These are phyloP conservation scores for Xylaria palmicola DNA, from an alignment of 495 filamentous ascomycete genomes.

Conservation along the genomic window DNA sequence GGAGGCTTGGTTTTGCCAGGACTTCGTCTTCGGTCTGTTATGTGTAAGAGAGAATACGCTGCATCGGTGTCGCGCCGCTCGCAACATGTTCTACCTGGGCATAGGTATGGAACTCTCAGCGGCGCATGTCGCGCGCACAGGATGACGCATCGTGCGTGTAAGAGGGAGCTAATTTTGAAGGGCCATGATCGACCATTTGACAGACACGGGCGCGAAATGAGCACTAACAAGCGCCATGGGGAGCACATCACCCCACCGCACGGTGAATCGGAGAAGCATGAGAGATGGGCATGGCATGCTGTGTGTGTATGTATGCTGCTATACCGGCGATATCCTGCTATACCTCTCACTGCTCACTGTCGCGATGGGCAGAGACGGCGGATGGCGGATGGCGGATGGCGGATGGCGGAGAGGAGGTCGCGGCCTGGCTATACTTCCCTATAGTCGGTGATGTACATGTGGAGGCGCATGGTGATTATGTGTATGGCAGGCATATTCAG, in stretches of 20 bases:
- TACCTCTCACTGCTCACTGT: too few species aligned
- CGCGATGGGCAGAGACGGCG: background rate
- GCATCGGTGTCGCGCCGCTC: constrained; percentile 3
- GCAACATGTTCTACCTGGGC: background rate
- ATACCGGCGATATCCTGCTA: too few species aligned
- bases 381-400: background rate
- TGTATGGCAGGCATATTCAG: constrained; percentile 9
- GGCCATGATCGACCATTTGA: background rate
- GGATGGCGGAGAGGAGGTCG: background rate
- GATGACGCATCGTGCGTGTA: background rate
- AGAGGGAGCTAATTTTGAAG: background rate
- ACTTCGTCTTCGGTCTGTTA: background rate
- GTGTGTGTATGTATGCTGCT: too few species aligned
- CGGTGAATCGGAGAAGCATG: background rate
- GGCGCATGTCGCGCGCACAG: background rate
- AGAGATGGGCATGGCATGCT: background rate
- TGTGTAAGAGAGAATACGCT: background rate
- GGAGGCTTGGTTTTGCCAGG: background rate
- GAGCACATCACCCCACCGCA: background rate
- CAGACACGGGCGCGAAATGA: background rate
- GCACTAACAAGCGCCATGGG: background rate
- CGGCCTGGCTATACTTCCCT: too few species aligned
- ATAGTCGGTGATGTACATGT: constrained; percentile 3
- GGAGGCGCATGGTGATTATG: constrained; percentile 12
- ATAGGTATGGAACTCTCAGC: too few species aligned